These are phyloP conservation scores for Diaporthe ampelina DNA, from an alignment of 2,329 filamentous ascomycete species.

Conservation along the genomic window DNA sequence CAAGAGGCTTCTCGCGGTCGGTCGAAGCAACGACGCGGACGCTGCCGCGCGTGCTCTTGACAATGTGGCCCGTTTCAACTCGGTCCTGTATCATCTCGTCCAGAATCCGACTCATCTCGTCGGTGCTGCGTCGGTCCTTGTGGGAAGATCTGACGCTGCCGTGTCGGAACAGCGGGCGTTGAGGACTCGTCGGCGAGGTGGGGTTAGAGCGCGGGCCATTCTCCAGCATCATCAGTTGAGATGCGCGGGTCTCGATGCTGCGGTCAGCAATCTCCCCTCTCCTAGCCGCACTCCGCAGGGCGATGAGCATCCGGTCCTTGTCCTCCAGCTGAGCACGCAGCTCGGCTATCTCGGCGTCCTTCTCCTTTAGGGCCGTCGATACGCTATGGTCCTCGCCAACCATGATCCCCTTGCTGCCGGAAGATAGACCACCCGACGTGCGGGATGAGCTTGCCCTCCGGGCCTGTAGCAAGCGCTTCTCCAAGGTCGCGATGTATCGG, in stretches of 20 bases:
- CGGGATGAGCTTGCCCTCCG: constrained; percentile 90
- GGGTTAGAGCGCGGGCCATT: constrained; percentile 28
- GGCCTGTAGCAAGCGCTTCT: constrained; percentile 92
- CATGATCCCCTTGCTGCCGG: constrained; percentile 72
- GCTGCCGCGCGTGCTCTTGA: constrained; percentile 76
- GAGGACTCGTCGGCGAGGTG: constrained; percentile 48
- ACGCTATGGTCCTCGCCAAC: constrained; percentile 86
- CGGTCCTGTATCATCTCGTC: constrained; percentile 97
- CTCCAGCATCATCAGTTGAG: constrained; percentile 49
- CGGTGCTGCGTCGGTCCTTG: constrained; percentile 74
- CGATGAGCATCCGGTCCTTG: constrained; percentile 93
- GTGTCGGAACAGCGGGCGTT: constrained; percentile 40
- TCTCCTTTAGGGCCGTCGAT: constrained; percentile 82
- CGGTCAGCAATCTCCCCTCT: constrained; percentile 85
- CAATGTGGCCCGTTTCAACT: constrained; percentile 80
- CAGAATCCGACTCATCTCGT: constrained; percentile 93
- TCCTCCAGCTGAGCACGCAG: constrained; percentile 91
- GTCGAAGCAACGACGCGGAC: constrained; percentile 65
- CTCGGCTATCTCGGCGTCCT: constrained; percentile 92
- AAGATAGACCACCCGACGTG: constrained; percentile 80
- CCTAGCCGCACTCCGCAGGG: constrained; percentile 85
- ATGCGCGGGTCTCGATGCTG: constrained; percentile 53
- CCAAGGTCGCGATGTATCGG: constrained; percentile 92
- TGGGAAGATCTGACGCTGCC: constrained; percentile 46
- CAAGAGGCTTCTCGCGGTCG: constrained; percentile 56